These are phyloP conservation scores for Colletotrichum godetiae DNA, from an alignment of 2,329 filamentous ascomycete genomes.

Conservation along the genomic window DNA sequence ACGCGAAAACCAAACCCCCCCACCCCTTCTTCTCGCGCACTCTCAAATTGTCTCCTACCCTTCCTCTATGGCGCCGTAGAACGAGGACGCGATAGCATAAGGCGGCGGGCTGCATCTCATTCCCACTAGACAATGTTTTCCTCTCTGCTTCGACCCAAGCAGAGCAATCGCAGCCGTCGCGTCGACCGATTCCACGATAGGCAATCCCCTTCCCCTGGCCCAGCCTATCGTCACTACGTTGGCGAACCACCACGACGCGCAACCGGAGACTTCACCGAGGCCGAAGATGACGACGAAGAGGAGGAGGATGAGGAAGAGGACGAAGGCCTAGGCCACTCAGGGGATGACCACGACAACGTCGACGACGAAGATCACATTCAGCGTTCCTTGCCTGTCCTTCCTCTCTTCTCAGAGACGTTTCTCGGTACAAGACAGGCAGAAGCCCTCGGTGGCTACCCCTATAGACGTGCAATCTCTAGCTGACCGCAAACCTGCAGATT, in stretches of 20 bases:
- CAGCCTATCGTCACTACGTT: conserved; percentile 46
- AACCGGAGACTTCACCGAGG: conserved; percentile 74
- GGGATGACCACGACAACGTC: conserved; percentile 48
- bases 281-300: conserved; percentile 65
- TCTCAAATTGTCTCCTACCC: conserved; percentile 1
- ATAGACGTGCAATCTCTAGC: neutral
- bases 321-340: conserved; percentile 38
- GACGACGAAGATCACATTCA: conserved; percentile 48
- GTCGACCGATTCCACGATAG: conserved; percentile 28
- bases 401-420: conserved; percentile 83
- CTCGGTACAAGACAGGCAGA: conserved; percentile 66
- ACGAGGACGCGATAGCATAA: conserved; percentile 24
- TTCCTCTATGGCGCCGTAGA: conserved; percentile 32
- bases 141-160: conserved; percentile 37
- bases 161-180: conserved; percentile 33
- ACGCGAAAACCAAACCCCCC: neutral
- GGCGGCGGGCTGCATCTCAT: conserved; percentile 32
- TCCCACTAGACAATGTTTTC: conserved; percentile 37
- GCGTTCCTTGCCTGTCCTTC: conserved; percentile 62
- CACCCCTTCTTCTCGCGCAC: neutral
- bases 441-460: conserved; percentile 18
- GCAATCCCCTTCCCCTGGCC: conserved; percentile 34
- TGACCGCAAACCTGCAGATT: conserved; percentile 64
- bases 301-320: conserved; percentile 54
- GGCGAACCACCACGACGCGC: conserved; percentile 58